Evolutionary conservation across 2,329 filamentous ascomycete species (phyloP).

Genomic region (Podosphaera aphanis): DNA sequence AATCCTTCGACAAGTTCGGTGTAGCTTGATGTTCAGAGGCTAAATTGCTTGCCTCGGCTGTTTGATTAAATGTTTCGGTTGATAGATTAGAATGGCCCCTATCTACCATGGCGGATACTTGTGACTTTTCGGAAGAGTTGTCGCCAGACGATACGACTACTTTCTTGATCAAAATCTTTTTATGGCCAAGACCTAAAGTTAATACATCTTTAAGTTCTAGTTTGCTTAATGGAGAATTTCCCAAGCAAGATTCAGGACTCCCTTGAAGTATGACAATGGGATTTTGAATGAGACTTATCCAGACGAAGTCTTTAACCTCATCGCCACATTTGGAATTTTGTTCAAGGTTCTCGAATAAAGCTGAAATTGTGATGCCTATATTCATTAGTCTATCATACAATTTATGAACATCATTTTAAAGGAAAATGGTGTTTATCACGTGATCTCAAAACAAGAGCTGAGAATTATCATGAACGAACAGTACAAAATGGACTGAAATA

Average conservation of each 20-base stretch:
- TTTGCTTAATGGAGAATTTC: slow-evolving; percentile 1
- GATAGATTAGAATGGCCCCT: neutral
- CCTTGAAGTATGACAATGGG: slow-evolving; percentile 2
- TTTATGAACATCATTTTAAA: too few relatives aligned
- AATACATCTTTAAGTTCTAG: neutral
- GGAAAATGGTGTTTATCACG: neutral
- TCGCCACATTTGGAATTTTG: neutral
- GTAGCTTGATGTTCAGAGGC: too few relatives aligned
- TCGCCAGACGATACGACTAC: too few relatives aligned
- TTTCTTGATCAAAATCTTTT: slow-evolving; percentile 1
- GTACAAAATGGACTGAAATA: too few relatives aligned
- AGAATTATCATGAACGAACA: too few relatives aligned
- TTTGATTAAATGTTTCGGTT: neutral
- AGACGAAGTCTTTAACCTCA: slow-evolving; percentile 3
- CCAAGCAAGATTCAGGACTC: neutral
- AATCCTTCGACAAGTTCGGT: neutral
- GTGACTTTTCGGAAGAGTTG: neutral
- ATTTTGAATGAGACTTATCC: slow-evolving; percentile 3
- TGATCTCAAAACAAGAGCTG: neutral
- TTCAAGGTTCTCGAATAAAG: slow-evolving; percentile 4
- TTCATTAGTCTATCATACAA: neutral
- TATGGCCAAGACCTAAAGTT: slow-evolving; percentile 2
- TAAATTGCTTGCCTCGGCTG: neutral
- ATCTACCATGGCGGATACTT: neutral
- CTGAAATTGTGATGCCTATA: slow-evolving; percentile 4